These are phyloP conservation scores for Rhizophagus prolifer DNA, from an alignment of 192 early-diverging fungal species.

Conservation along the genomic window DNA sequence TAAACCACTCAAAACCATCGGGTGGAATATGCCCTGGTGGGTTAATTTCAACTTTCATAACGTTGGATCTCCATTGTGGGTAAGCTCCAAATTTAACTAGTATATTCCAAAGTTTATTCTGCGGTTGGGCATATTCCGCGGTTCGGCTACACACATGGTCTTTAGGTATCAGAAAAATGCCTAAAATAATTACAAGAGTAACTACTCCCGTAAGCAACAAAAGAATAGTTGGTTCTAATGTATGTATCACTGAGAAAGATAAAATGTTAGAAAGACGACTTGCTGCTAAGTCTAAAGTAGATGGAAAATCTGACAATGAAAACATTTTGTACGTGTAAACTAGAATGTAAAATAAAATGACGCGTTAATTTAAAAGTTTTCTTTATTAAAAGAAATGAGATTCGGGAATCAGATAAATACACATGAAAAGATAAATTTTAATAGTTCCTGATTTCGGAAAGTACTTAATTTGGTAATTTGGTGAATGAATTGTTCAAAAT, in stretches of 20 bases:
- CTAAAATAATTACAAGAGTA: neutral
- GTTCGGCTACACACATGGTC: slow-evolving; percentile 12
- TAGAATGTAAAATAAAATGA: neutral
- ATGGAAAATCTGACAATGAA: neutral
- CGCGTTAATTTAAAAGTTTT: neutral
- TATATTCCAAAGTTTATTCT: neutral
- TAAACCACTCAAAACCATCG: slow-evolving; percentile 18
- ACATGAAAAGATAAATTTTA: too few relatives aligned
- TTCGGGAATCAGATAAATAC: too few relatives aligned
- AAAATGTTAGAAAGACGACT: neutral
- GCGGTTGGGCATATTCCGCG: neutral
- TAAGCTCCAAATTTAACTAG: slow-evolving; percentile 1
- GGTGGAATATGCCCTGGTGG: slow-evolving; percentile 3
- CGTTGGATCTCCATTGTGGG: slow-evolving; percentile 1
- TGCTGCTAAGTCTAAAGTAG: neutral
- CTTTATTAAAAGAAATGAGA: too few relatives aligned
- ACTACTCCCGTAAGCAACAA: neutral
- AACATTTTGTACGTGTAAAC: neutral
- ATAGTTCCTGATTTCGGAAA: neutral
- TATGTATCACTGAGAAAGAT: slow-evolving; percentile 3
- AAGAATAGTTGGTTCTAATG: too few relatives aligned
- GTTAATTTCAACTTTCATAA: neutral
- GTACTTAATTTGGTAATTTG: too few relatives aligned
- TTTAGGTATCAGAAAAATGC: slow-evolving; percentile 2
- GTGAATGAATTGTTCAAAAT: too few relatives aligned